These are phyloP conservation scores for Starmerella geochares DNA, from an alignment of 805 yeast species.

Conservation along the genomic window DNA sequence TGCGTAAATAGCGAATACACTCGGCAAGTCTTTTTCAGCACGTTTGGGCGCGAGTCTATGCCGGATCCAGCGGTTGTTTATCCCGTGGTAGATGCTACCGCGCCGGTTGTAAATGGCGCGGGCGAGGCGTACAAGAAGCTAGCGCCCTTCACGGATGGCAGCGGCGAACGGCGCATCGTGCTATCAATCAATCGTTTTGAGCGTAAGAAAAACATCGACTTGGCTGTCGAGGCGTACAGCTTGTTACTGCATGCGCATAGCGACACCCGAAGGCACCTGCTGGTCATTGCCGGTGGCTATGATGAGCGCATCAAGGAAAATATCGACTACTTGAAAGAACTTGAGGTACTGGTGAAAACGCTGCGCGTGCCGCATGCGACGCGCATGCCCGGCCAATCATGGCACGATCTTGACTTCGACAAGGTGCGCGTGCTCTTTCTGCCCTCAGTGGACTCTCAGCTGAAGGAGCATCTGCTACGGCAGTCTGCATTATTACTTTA, in stretches of 20 bases:
- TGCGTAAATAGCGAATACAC: conserved; percentile 89
- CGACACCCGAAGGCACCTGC: conserved; percentile 29
- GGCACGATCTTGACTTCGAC: conserved; percentile 16
- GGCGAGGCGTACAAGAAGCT: conserved; percentile 9
- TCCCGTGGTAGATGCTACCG: conserved; percentile 59
- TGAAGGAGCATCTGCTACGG: conserved; percentile 54
- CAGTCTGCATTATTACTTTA: conserved; percentile 56
- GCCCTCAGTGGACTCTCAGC: conserved; percentile 62
- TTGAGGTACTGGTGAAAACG: conserved; percentile 41
- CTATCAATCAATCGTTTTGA: conserved; percentile 85
- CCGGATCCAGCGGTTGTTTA: conserved; percentile 48
- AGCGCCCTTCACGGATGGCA: conserved; percentile 3
- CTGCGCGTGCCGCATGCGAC: conserved; percentile 41
- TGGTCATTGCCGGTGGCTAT: conserved; percentile 85
- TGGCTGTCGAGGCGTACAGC: conserved; percentile 65
- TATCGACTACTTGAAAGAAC: conserved; percentile 54
- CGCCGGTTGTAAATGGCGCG: not conserved
- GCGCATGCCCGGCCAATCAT: conserved; percentile 27
- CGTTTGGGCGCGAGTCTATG: conserved; percentile 39
- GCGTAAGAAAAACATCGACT: conserved; percentile 65
- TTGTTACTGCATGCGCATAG: conserved; percentile 33
- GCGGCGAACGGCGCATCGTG: conserved; percentile 30
- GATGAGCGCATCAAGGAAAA: conserved; percentile 70
- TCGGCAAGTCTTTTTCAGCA: conserved; percentile 49
- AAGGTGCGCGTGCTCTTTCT: conserved; percentile 53